A percentile compares a stretch with the other conserved stretches of the same genome.
phyloP scores from a whole-genome alignment of 768 basidiomycete species.

The Mycena albidolilacea region DNA sequence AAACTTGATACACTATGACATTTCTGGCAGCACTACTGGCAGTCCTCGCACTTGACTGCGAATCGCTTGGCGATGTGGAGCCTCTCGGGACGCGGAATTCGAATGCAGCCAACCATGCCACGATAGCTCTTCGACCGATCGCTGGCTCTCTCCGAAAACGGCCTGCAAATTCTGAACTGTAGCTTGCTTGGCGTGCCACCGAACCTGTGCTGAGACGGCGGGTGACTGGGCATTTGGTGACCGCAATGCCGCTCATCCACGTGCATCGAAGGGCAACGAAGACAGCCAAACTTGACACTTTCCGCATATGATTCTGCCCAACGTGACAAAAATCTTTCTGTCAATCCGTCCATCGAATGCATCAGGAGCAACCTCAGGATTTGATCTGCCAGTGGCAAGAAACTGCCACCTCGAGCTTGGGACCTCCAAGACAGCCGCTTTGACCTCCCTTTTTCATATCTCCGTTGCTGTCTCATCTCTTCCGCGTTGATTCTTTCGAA shows the following conservation, averaged over 20 bases:
- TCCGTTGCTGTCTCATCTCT: not conserved
- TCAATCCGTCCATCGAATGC: constrained; percentile 10
- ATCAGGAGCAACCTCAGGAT: not conserved
- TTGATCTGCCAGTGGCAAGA: not conserved
- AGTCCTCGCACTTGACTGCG: no score
- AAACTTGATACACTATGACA: no score
- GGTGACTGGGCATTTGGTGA: not conserved
- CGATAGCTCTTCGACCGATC: no score
- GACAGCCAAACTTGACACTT: not conserved
- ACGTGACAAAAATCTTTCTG: not conserved
- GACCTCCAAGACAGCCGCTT: not conserved
- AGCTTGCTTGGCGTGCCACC: no score
- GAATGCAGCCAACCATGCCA: no score
- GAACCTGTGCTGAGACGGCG: no score
- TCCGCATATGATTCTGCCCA: not conserved
- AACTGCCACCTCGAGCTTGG: not conserved
- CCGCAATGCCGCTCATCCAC: not conserved
- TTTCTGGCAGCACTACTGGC: no score
- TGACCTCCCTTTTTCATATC: not conserved
- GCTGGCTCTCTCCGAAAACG: no score
- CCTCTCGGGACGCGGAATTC: no score
- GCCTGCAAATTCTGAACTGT: no score
- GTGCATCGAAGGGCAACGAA: not conserved
- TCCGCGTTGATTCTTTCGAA: not conserved
- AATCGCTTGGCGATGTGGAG: no score